Conservation (phyloP, 768 basidiomycete genomes). For the Tricholoma matsutake region DNA sequence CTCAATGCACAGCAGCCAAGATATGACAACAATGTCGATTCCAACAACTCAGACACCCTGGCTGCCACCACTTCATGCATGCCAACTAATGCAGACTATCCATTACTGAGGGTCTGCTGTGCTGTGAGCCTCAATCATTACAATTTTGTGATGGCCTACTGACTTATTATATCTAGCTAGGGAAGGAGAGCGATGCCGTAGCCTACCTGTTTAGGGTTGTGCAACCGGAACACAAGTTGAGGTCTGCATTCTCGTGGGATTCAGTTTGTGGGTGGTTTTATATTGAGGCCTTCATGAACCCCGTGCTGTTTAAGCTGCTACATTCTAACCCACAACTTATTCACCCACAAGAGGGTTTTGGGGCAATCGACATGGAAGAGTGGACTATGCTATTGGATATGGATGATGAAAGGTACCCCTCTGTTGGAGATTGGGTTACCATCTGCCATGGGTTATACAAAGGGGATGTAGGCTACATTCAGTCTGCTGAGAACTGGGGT, state of each 20-base stretch:
- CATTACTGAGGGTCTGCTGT: not conserved
- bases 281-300: slow-evolving; percentile 1
- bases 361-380: not conserved
- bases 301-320: not conserved
- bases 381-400: not conserved
- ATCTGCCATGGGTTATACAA: slow-evolving; percentile 1
- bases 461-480: not conserved
- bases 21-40: not conserved
- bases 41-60: not conserved
- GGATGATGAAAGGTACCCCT: not conserved
- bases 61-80: not conserved
- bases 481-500: no score
- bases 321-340: not conserved
- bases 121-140: not conserved
- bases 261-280: not conserved
- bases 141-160: not conserved
- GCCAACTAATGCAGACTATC: not conserved
- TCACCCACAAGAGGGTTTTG: not conserved
- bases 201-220: not conserved
- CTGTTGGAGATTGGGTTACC: slow-evolving; percentile 1
- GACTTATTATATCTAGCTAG: not conserved
- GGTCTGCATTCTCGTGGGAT: not conserved
- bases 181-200: not conserved
- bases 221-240: not conserved
- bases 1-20: not conserved